These are phyloP conservation scores for Xylaria scruposa DNA, from an alignment of 495 filamentous ascomycete species.

Conservation along the genomic window DNA sequence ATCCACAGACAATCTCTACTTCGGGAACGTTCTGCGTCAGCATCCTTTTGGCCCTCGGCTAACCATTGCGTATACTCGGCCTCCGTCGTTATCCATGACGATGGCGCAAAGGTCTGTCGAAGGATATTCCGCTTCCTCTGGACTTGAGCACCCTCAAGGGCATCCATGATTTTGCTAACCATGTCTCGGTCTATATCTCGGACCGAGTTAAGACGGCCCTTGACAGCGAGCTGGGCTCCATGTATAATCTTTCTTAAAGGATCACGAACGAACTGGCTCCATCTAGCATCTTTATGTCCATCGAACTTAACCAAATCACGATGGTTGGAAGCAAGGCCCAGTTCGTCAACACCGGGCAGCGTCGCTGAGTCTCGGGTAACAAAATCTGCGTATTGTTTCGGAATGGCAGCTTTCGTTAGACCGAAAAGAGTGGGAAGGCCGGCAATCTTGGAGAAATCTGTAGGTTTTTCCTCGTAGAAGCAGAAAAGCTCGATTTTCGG, in stretches of 20 bases:
- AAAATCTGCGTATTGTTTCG: constrained; percentile 38
- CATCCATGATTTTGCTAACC: constrained; percentile 39
- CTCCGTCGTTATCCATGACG: constrained; percentile 45
- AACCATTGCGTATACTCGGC: constrained; percentile 43
- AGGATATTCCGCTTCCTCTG: constrained; percentile 38
- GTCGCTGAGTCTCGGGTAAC: constrained; percentile 46
- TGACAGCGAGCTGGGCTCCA: constrained; percentile 41
- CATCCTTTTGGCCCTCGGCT: constrained; percentile 15
- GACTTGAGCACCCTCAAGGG: constrained; percentile 37
- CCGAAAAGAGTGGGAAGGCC: constrained; percentile 35
- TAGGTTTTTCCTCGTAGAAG: constrained; percentile 43
- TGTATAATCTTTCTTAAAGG: constrained; percentile 42
- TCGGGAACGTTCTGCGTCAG: constrained; percentile 4
- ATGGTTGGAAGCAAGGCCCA: constrained; percentile 44
- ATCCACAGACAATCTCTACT: constrained; percentile 44
- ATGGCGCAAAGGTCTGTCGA: constrained; percentile 36
- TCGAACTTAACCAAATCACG: constrained; percentile 46
- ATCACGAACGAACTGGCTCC: constrained; percentile 41
- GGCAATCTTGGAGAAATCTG: constrained; percentile 41
- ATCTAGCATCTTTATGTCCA: constrained; percentile 41
- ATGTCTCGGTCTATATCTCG: constrained; percentile 40
- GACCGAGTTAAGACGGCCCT: constrained; percentile 43
- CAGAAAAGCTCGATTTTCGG: constrained; percentile 41
- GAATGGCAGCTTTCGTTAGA: constrained; percentile 34
- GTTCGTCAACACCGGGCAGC: constrained; percentile 37